Evolutionary conservation across 768 basidiomycete genomes (phyloP).

Genomic region (Boletus pseudo-olivaceus): DNA sequence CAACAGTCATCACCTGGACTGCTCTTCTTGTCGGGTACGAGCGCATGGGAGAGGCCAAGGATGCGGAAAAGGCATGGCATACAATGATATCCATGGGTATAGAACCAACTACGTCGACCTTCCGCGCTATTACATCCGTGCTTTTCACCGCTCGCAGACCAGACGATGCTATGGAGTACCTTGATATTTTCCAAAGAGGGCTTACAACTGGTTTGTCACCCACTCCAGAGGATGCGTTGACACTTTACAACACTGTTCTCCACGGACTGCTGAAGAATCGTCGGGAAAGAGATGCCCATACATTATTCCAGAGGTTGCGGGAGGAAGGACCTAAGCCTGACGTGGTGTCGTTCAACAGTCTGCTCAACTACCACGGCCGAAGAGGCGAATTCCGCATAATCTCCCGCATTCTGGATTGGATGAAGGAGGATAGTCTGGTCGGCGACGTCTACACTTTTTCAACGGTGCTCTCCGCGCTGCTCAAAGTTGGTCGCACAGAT

Average conservation of each 20-base stretch:
- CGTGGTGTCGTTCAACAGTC: slow-evolving; percentile 75
- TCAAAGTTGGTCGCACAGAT: slow-evolving; percentile 64
- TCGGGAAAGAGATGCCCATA: slow-evolving; percentile 38
- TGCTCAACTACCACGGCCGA: slow-evolving; percentile 66
- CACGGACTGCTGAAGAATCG: slow-evolving; percentile 56
- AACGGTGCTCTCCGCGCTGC: slow-evolving; percentile 74
- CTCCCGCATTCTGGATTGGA: slow-evolving; percentile 51
- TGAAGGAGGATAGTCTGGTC: slow-evolving; percentile 49
- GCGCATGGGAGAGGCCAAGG: slow-evolving; percentile 44
- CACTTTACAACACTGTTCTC: slow-evolving; percentile 73
- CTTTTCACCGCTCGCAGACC: slow-evolving; percentile 50
- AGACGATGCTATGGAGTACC: slow-evolving; percentile 48
- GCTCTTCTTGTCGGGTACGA: slow-evolving; percentile 64
- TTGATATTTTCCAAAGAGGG: slow-evolving; percentile 46
- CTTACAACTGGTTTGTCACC: slow-evolving; percentile 16
- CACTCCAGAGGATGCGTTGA: slow-evolving; percentile 32
- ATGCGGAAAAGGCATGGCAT: slow-evolving; percentile 60
- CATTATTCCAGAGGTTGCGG: slow-evolving; percentile 44
- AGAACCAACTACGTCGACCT: slow-evolving; percentile 58
- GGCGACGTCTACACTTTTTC: slow-evolving; percentile 89
- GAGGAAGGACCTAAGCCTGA: slow-evolving; percentile 60
- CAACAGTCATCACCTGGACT: slow-evolving; percentile 65
- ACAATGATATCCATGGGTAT: slow-evolving; percentile 56
- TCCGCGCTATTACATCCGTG: slow-evolving; percentile 66
- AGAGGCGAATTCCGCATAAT: slow-evolving; percentile 61